These are phyloP conservation scores for Neurospora sp. DNA, from an alignment of 495 filamentous ascomycete species.

Conservation along the genomic window DNA sequence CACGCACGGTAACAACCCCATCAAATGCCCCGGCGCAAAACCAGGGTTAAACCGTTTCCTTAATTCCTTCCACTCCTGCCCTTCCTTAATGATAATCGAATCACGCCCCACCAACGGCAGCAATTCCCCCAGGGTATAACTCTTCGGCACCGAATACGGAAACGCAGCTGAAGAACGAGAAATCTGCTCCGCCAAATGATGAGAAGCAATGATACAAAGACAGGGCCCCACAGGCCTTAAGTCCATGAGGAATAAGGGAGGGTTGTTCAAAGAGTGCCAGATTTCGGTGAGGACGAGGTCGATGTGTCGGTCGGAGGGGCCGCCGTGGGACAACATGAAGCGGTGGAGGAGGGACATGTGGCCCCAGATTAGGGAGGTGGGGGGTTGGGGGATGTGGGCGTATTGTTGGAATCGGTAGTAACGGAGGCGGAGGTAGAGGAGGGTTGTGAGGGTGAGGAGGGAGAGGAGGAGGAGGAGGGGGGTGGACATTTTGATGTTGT, in stretches of 20 bases:
- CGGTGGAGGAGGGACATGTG: constrained; percentile 20
- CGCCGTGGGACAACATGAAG: constrained; percentile 1
- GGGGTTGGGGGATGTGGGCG: constrained; percentile 19
- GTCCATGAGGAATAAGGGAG: constrained; percentile 24
- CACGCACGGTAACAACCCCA: constrained; percentile 29
- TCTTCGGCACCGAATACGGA: constrained; percentile 35
- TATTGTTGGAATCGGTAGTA: constrained; percentile 21
- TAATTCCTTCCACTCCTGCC: constrained; percentile 28
- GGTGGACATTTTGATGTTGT: constrained; percentile 1
- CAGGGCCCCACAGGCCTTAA: constrained; percentile 22
- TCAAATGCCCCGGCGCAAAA: constrained; percentile 33
- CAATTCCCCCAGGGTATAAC: constrained; percentile 21
- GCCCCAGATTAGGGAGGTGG: constrained; percentile 21
- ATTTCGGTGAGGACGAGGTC: constrained; percentile 2
- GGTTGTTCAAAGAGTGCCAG: not conserved
- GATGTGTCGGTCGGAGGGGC: constrained; percentile 10
- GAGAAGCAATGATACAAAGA: constrained; percentile 30
- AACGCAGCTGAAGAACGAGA: constrained; percentile 24
- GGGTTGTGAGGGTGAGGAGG: constrained; percentile 1
- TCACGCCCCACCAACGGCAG: constrained; percentile 23
- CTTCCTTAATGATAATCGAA: constrained; percentile 27
- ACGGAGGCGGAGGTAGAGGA: constrained; percentile 8
- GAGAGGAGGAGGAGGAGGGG: constrained; percentile 1
- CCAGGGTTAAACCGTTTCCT: constrained; percentile 34
- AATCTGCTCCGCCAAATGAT: constrained; percentile 37